Evolutionary conservation across 495 filamentous ascomycete genomes (phyloP).

Genomic region (Tetracladium setigerum): DNA sequence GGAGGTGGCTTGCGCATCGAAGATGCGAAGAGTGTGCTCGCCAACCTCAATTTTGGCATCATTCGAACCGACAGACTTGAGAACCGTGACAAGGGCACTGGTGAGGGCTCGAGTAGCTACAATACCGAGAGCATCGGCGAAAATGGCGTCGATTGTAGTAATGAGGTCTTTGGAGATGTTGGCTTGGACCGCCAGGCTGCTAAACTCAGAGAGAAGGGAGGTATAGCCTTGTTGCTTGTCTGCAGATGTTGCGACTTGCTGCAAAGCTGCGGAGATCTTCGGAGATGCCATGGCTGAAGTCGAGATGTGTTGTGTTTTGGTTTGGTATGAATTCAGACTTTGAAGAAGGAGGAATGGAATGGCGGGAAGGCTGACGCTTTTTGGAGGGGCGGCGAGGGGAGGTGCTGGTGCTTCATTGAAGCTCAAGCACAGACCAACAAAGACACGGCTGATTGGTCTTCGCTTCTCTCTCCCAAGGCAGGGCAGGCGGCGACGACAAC

Average conservation of each 20-base stretch:
- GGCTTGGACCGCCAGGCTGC: slow-evolving; percentile 3
- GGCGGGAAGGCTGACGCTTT: no score
- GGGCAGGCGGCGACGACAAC: no score
- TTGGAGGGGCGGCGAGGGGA: no score
- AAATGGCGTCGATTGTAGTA: slow-evolving; percentile 20
- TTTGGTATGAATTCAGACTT: no score
- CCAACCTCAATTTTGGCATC: slow-evolving; percentile 22
- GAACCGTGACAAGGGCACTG: slow-evolving; percentile 11
- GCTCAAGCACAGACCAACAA: no score
- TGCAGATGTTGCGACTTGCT: slow-evolving; percentile 14
- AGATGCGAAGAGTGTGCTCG: slow-evolving; percentile 19
- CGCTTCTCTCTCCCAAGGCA: no score
- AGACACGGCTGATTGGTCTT: background rate
- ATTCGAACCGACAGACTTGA: slow-evolving; percentile 14
- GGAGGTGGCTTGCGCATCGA: slow-evolving; percentile 31
- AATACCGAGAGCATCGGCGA: slow-evolving; percentile 19
- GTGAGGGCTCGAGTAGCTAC: slow-evolving; percentile 20
- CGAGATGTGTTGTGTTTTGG: no score
- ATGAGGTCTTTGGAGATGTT: slow-evolving; percentile 14
- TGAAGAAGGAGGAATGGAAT: no score
- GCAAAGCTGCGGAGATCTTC: slow-evolving; percentile 14
- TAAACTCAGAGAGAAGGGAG: slow-evolving; percentile 13
- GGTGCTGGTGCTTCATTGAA: no score
- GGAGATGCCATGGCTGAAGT: slow-evolving; percentile 18
- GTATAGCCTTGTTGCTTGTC: slow-evolving; percentile 22